Percentiles rank a stretch among this genome's conserved stretches.
These are phyloP conservation scores for Passalora sequoiae DNA, from an alignment of 2,329 filamentous ascomycete genomes.

Conservation along the genomic window DNA sequence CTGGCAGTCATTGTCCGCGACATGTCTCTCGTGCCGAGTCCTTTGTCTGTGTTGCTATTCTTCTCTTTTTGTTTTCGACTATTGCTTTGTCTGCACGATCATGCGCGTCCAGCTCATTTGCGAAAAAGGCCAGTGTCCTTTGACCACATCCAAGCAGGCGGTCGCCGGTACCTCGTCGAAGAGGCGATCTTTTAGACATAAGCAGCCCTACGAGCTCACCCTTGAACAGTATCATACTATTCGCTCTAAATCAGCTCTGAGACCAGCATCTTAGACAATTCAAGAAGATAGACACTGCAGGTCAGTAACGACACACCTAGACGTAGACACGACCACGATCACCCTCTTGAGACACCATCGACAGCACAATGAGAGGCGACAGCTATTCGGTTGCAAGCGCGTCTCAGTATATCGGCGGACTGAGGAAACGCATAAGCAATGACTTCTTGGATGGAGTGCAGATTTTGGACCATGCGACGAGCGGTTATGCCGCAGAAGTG, in stretches of 20 bases:
- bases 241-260: slow-evolving; percentile 14
- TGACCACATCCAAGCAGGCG: too few relatives aligned
- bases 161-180: too few relatives aligned
- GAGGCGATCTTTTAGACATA: background rate
- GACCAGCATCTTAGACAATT: slow-evolving; percentile 10
- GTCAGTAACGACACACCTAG: slow-evolving; percentile 14
- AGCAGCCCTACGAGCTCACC: background rate
- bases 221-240: slow-evolving; percentile 3
- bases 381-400: slow-evolving; percentile 8
- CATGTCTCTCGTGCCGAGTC: background rate
- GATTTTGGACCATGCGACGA: slow-evolving; percentile 1
- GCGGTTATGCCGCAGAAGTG: too few relatives aligned
- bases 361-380: slow-evolving; percentile 3
- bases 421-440: background rate
- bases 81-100: slow-evolving; percentile 4
- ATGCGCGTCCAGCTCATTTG: slow-evolving; percentile 3
- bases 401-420: background rate
- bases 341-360: slow-evolving; percentile 2
- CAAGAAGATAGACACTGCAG: slow-evolving; percentile 14
- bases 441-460: background rate
- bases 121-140: too few relatives aligned
- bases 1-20: slow-evolving; percentile 9
- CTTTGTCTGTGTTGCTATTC: slow-evolving; percentile 21
- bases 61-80: slow-evolving; percentile 6
- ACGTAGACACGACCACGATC: slow-evolving; percentile 4